Conservation (phyloP, 495 filamentous ascomycete species). For the Parmelia sp. region DNA sequence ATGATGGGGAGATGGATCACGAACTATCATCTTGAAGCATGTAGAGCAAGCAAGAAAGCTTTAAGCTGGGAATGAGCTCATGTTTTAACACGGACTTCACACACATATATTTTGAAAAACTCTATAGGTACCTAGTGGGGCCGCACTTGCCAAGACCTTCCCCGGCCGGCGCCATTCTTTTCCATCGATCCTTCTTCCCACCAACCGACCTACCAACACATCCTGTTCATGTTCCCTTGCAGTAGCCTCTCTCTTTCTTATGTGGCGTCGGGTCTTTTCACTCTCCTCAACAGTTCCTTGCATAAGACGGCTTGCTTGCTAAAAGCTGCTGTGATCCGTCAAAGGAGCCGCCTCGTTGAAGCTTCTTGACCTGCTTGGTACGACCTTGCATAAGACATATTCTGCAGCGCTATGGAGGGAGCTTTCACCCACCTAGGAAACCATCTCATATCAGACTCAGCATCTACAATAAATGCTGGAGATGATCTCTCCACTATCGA, state of each 20-base stretch:
- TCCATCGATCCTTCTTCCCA: constrained; percentile 7
- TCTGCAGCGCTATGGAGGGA: constrained; percentile 57
- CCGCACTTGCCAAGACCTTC: background rate
- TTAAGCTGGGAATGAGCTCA: background rate
- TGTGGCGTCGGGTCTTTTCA: constrained; percentile 7
- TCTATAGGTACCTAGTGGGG: constrained; percentile 2
- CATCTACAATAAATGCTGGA: constrained; percentile 65
- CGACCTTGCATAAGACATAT: background rate
- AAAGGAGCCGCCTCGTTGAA: constrained; percentile 3
- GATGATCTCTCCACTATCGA: constrained; percentile 64
- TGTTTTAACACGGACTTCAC: too few relatives aligned
- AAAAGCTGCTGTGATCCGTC: background rate
- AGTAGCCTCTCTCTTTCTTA: constrained; percentile 3
- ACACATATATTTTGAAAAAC: background rate
- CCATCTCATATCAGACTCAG: constrained; percentile 67
- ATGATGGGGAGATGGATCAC: background rate
- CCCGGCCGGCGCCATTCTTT: background rate
- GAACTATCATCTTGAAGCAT: constrained; percentile 13
- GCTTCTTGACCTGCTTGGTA: constrained; percentile 8
- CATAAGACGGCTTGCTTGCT: background rate
- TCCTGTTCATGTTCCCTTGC: background rate
- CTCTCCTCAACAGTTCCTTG: background rate
- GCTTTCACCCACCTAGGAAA: constrained; percentile 83
- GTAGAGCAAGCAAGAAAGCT: background rate
- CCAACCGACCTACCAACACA: constrained; percentile 4